Conservation (phyloP, 192 early-diverging fungal genomes). For the Glomus cerebriforme region DNA sequence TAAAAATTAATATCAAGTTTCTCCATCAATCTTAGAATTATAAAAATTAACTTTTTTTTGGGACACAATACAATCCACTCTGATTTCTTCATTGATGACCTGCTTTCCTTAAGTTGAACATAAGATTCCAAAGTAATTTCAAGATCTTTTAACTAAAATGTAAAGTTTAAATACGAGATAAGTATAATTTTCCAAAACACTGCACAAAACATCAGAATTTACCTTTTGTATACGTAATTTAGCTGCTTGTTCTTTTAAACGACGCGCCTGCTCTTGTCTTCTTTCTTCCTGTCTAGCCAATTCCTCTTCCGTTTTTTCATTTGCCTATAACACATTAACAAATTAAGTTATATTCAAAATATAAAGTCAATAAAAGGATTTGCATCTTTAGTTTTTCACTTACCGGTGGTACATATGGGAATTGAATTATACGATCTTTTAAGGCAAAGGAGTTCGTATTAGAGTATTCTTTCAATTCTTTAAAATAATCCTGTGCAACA, state of each 20-base stretch:
- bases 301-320: constrained; percentile 82
- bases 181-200: background rate
- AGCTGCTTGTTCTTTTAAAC: constrained; percentile 80
- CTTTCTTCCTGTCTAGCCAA: constrained; percentile 66
- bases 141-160: constrained; percentile 57
- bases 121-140: constrained; percentile 69
- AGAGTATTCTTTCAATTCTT: constrained; percentile 65
- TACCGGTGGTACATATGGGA: constrained; percentile 72
- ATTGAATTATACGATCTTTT: constrained; percentile 77
- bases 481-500: constrained; percentile 75
- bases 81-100: constrained; percentile 42
- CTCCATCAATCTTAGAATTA: background rate
- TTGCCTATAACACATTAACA: constrained; percentile 40
- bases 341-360: background rate
- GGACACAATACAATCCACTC: constrained; percentile 48
- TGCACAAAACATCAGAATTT: background rate
- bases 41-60: background rate
- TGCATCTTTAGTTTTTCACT: background rate
- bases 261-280: constrained; percentile 67
- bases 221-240: constrained; percentile 83
- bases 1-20: constrained; percentile 13
- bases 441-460: constrained; percentile 60
- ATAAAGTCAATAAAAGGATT: background rate
- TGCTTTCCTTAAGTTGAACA: constrained; percentile 49
- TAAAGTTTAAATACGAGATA: background rate